Evolutionary conservation across 2,329 filamentous ascomycete species (phyloP).

Genomic region (Fusarium pseudocircinatum): DNA sequence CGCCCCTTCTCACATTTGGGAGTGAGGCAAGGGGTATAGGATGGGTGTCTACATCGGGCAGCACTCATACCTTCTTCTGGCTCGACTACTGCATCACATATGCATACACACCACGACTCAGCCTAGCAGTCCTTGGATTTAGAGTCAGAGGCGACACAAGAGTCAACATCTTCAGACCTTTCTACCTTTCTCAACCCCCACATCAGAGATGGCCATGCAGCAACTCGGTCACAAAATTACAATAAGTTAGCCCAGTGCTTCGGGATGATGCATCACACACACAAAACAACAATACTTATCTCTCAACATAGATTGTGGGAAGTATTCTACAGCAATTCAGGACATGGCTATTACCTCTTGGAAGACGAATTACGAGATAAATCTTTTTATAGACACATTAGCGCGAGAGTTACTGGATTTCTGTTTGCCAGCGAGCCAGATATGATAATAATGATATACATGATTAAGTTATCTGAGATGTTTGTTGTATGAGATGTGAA

Average conservation of each 20-base stretch:
- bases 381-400: not conserved
- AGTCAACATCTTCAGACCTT: not conserved
- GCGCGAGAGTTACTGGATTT: too few relatives aligned
- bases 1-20: not conserved
- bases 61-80: not conserved
- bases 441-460: not conserved
- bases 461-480: rapidly evolving
- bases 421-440: not conserved
- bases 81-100: not conserved
- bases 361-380: not conserved
- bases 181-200: not conserved
- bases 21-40: not conserved
- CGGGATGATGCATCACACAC: rapidly evolving
- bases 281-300: not conserved
- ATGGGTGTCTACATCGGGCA: not conserved
- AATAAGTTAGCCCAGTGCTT: too few relatives aligned
- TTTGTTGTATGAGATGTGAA: rapidly evolving
- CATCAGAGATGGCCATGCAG: not conserved
- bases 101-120: not conserved
- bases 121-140: not conserved
- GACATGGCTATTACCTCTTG: too few relatives aligned
- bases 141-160: not conserved
- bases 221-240: not conserved
- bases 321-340: too few relatives aligned
- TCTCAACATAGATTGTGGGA: not conserved